Evolutionary conservation across 2,329 filamentous ascomycete species (phyloP), one percentile per base, ranked within the genome.

Genomic region (Verticillium alfalfae): DNA sequence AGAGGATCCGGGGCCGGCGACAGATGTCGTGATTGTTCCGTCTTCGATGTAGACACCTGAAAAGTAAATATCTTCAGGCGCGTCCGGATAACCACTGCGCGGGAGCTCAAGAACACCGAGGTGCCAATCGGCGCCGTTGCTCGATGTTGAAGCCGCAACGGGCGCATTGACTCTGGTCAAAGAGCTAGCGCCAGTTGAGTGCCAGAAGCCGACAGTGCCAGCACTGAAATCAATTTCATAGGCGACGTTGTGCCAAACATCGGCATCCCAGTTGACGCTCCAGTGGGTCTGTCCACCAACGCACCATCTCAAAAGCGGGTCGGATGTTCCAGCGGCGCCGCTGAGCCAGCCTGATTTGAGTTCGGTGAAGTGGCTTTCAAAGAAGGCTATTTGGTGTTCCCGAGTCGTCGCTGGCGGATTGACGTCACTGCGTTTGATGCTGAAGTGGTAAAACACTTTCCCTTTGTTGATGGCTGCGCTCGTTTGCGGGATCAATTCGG

Each of bases 301-400:
- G 72, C 85, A 83, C 88, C 88, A 92, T 67, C 85, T 83, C 65
- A 92, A 79, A 66, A 82, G 80, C 38, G 80, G 76, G 62, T 83
- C 78, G 26, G 72, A 72, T 26, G 77, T 78, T 56, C 77, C 79
- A 26, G 71, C 63, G 57, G 78, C 75, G 57, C 81, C 81, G 61
- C 74, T 68, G 60, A 87, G 76, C 81, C 83, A 86, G 58, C 89
- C 89, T 61, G 85, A 85, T 78, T 91, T 91, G 72, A 92, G 75
- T 78, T 91, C 89, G 22, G 88, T 91, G 74, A 92, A 91, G 75
- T 91, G 88, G 72, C 81, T 85, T 76, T 90, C 88, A 76, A 86
- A 87, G 73, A 82, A 82, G 71, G 72, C 75, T 68, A 81, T 79
- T 74, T 92, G 89, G 73, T 92, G 89, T 78, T 92, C 88, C 61